Evolutionary conservation across 805 yeast species (phyloP).

Genomic region (Blastobotrys attinorum): DNA sequence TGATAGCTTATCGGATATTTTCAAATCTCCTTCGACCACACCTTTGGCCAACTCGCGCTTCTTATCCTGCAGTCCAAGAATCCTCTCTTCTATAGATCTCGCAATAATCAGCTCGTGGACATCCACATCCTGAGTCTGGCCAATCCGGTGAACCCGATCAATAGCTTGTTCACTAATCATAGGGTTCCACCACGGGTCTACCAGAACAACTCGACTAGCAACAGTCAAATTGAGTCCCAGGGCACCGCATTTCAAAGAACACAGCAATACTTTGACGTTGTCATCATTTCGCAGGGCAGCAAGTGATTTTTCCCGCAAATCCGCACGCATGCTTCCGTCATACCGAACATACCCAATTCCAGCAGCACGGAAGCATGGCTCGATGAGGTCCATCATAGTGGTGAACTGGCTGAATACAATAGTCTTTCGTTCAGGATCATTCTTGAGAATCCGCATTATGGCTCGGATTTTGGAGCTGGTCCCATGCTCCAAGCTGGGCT

Average conservation of each 20-base stretch:
- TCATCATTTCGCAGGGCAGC: slow-evolving; percentile 25
- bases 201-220: slow-evolving; percentile 36
- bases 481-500: slow-evolving; percentile 5
- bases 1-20: slow-evolving; percentile 17
- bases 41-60: slow-evolving; percentile 31
- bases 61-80: slow-evolving; percentile 29
- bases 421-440: slow-evolving; percentile 33
- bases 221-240: slow-evolving; percentile 37
- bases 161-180: slow-evolving; percentile 45
- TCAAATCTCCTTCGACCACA: slow-evolving; percentile 24
- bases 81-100: slow-evolving; percentile 36
- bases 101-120: slow-evolving; percentile 36
- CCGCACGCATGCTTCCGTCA: slow-evolving; percentile 31
- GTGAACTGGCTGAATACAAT: slow-evolving; percentile 41
- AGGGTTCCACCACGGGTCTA: slow-evolving; percentile 48
- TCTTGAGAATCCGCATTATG: slow-evolving; percentile 29
- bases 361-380: slow-evolving; percentile 23
- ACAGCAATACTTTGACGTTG: slow-evolving; percentile 29
- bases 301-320: slow-evolving; percentile 28
- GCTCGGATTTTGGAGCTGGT: slow-evolving; percentile 31
- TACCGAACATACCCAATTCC: slow-evolving; percentile 30
- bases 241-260: slow-evolving; percentile 39
- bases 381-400: slow-evolving; percentile 28
- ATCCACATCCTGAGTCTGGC: slow-evolving; percentile 38
- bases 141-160: slow-evolving; percentile 43